Evolutionary conservation across 129 eudicot species (phyloP).

Genomic region (Arctium minus): DNA sequence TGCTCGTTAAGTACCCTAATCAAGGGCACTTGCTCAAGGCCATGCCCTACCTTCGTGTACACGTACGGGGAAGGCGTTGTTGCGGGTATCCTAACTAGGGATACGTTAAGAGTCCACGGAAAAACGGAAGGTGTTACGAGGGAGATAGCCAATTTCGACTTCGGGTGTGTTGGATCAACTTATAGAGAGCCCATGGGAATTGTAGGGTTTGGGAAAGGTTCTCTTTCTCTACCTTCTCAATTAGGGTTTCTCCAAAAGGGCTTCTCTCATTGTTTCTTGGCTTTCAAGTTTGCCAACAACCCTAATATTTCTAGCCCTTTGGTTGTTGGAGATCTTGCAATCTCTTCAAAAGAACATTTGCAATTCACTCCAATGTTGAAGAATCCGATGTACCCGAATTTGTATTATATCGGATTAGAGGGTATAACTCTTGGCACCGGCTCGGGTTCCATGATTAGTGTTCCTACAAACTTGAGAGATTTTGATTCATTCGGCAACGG

Average conservation of each 20-base stretch:
- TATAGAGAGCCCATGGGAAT: constrained; percentile 81
- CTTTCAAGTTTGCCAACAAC: constrained; percentile 74
- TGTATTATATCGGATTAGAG: constrained; percentile 66
- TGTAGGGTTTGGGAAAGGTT: constrained; percentile 70
- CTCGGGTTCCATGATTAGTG: constrained; percentile 26
- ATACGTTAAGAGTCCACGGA: constrained; percentile 52
- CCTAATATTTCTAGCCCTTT: constrained; percentile 71
- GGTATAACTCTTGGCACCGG: constrained; percentile 45
- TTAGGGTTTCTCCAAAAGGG: constrained; percentile 76
- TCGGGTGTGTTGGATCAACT: constrained; percentile 61
- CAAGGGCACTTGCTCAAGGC: constrained; percentile 51
- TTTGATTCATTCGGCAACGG: constrained; percentile 67
- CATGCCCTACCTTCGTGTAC: constrained; percentile 79
- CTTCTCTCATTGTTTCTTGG: constrained; percentile 79
- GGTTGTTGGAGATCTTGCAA: constrained; percentile 69
- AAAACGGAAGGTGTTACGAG: constrained; percentile 23
- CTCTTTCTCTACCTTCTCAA: constrained; percentile 73
- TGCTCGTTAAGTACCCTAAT: constrained; percentile 61
- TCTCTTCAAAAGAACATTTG: constrained; percentile 55
- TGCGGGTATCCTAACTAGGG: constrained; percentile 55
- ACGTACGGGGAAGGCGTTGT: constrained; percentile 77
- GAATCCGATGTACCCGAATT: constrained; percentile 62
- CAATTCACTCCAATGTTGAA: constrained; percentile 74
- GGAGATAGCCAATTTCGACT: constrained; percentile 45
- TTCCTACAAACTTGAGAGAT: constrained; percentile 56